Percentiles rank a stretch among this genome's conserved stretches.
phyloP scores from a whole-genome alignment of 2,329 filamentous ascomycete genomes.

The Diplodia sapinea region DNA sequence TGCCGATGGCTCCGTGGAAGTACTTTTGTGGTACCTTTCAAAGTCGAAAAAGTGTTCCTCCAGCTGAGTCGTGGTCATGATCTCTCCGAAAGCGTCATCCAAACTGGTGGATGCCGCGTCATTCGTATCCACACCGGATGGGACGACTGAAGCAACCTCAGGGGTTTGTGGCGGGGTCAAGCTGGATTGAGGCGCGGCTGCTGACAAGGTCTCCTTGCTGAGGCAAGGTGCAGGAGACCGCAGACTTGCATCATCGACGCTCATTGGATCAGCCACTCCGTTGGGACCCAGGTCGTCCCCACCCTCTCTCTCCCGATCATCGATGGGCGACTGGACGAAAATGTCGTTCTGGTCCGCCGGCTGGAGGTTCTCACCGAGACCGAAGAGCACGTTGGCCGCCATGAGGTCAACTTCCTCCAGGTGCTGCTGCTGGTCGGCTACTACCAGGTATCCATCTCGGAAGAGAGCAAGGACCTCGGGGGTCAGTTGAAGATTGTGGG shows the following conservation, averaged over 20 bases:
- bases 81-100: background rate
- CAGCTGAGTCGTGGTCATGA: background rate
- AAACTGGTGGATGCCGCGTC: background rate
- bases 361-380: background rate
- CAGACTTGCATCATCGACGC: background rate
- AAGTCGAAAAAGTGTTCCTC: slow-evolving; percentile 3
- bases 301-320: background rate
- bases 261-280: background rate
- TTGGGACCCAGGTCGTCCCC: background rate
- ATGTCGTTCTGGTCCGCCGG: background rate
- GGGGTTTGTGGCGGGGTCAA: background rate
- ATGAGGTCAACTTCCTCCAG: background rate
- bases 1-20: background rate
- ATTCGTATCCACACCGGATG: background rate
- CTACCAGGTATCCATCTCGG: background rate
- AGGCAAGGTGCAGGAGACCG: background rate
- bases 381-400: background rate
- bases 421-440: background rate
- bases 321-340: background rate
- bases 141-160: background rate
- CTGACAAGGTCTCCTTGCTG: background rate
- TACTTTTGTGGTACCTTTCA: background rate
- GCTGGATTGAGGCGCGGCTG: background rate
- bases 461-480: background rate
- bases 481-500: background rate